Evolutionary conservation across 495 filamentous ascomycete genomes (phyloP).

Genomic region (Penicillium dipodomyicola): DNA sequence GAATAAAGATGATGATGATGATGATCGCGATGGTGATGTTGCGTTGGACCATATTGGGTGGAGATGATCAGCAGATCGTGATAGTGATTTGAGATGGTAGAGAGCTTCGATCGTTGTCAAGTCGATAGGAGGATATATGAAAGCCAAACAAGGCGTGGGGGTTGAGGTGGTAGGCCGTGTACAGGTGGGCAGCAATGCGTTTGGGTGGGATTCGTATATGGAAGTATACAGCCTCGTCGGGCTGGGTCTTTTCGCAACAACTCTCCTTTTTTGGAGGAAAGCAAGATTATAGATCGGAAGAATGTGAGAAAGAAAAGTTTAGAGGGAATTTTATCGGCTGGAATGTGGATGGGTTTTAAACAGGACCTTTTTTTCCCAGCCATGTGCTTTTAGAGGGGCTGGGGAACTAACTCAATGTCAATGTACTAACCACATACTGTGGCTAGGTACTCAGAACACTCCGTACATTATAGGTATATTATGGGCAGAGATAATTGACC

Average conservation of each 20-base stretch:
- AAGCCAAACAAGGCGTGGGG: background rate
- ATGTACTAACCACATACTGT: background rate
- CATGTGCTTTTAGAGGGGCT: constrained; percentile 30
- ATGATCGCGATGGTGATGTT: constrained; percentile 82
- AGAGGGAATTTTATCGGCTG: constrained; percentile 10
- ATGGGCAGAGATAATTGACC: background rate
- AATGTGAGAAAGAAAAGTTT: constrained; percentile 10
- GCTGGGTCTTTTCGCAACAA: constrained; percentile 1
- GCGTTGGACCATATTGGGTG: constrained; percentile 54
- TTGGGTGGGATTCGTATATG: constrained; percentile 9
- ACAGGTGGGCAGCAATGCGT: constrained; percentile 6
- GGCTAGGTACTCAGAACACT: background rate
- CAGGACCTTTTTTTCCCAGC: constrained; percentile 24
- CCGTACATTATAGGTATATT: background rate
- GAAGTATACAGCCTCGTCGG: constrained; percentile 8
- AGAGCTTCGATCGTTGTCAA: background rate
- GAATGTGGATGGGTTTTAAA: constrained; percentile 22
- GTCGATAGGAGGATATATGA: background rate
- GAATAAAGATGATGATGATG: constrained; percentile 74
- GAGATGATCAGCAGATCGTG: constrained; percentile 7
- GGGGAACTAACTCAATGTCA: constrained; percentile 13
- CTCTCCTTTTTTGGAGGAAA: background rate
- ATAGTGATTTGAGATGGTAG: constrained; percentile 1
- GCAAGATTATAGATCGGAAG: constrained; percentile 2
- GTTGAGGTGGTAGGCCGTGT: background rate